A percentile compares a stretch with the other conserved stretches of the same genome.
These are phyloP conservation scores for Lithohypha guttulata DNA, from an alignment of 2,329 filamentous ascomycete genomes.

Conservation along the genomic window DNA sequence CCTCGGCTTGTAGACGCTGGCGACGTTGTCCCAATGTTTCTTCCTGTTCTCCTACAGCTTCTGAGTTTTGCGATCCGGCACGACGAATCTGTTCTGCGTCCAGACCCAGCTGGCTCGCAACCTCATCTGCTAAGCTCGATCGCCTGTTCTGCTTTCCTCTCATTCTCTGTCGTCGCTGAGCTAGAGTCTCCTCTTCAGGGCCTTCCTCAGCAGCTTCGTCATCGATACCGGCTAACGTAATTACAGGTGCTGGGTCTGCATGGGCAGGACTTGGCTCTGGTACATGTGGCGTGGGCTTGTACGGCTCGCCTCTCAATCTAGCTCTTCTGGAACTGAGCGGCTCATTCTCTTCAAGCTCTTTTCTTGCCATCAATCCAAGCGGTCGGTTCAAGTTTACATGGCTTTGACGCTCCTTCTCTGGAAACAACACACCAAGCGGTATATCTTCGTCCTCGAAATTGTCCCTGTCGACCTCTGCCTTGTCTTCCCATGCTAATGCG, in stretches of 20 bases:
- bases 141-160: conserved; percentile 27
- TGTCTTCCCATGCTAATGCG: conserved; percentile 83
- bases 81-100: conserved; percentile 15
- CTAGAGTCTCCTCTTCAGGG: conserved; percentile 36
- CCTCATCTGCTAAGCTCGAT: conserved; percentile 27
- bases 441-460: conserved; percentile 69
- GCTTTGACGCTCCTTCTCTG: conserved; percentile 33
- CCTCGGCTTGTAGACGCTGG: conserved; percentile 35
- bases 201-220: conserved; percentile 20
- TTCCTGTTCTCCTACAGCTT: conserved; percentile 23
- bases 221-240: background rate
- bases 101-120: conserved; percentile 32
- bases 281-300: conserved; percentile 23
- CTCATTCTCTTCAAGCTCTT: conserved; percentile 85
- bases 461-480: conserved; percentile 37
- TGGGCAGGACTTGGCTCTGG: conserved; percentile 22
- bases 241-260: background rate
- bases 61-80: conserved; percentile 19
- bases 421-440: conserved; percentile 71
- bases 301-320: conserved; percentile 54
- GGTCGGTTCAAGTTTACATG: conserved; percentile 26
- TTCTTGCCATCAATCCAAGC: conserved; percentile 48
- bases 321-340: conserved; percentile 68
- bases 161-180: conserved; percentile 33
- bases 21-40: conserved; percentile 39